Percentiles rank a stretch among this genome's conserved stretches.
These are phyloP conservation scores for Trichoderma oligosporum DNA, from an alignment of 2,329 filamentous ascomycete genomes.

Conservation along the genomic window DNA sequence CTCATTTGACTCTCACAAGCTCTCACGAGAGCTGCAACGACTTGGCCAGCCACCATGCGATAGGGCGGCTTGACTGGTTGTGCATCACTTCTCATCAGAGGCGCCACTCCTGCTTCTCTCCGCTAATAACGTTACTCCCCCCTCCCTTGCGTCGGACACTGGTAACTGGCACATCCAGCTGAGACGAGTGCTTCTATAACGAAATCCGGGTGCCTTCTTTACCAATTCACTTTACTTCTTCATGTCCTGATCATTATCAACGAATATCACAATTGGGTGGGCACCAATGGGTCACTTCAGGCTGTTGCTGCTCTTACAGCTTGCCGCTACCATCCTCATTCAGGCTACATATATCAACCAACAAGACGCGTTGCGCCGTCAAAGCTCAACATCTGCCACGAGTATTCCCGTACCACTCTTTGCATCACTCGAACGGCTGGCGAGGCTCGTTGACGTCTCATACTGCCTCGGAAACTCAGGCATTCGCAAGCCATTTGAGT, in stretches of 20 bases:
- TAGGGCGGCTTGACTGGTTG: not conserved
- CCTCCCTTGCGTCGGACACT: conserved; percentile 8
- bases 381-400: not conserved
- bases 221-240: not conserved
- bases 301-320: conserved; percentile 8
- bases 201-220: not conserved
- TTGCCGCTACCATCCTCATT: not conserved
- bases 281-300: conserved; percentile 2
- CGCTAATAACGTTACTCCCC: not conserved
- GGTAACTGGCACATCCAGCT: not conserved
- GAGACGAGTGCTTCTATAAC: not conserved
- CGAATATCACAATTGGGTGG: conserved; percentile 8
- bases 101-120: not conserved
- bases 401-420: conserved; percentile 63
- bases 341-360: conserved; percentile 9
- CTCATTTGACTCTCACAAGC: not conserved
- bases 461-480: conserved; percentile 90
- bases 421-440: conserved; percentile 75
- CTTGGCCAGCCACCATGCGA: not conserved
- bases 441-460: conserved; percentile 88
- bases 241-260: conserved; percentile 7
- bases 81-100: not conserved
- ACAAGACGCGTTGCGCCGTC: conserved; percentile 3
- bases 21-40: not conserved
- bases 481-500: conserved; percentile 77